Base-by-base conservation (phyloP, 2,329 filamentous ascomycete species). In the Xylaria sp. region DNA sequence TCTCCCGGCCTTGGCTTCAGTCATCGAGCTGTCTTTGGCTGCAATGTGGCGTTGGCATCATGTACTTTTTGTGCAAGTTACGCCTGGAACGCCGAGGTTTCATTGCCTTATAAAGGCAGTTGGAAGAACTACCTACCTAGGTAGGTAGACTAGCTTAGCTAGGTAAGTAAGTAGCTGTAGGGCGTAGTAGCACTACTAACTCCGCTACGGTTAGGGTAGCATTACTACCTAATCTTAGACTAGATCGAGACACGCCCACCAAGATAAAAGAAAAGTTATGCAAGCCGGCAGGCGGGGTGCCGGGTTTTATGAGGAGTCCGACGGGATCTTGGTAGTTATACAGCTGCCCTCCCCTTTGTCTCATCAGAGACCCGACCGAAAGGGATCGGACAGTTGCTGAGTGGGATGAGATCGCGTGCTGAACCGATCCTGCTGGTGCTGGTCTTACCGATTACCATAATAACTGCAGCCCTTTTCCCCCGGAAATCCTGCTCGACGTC, bases 291-390 rank as follows among this genome's bases (percentile, higher is more conserved):
- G 55, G 20, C 70, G 67, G 70, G 65, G 62, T 66, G 68, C 57
- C 70, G 70, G 70, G 64, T 41, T 70, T 6, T 68, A 66, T 45
- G 30, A 72, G 50, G 60, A 70, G 60, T 60, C 70, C 70, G 70
- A 70, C 69, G 63, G 64, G 59, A 59, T 39, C 46, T 58, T 57
- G 32, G 10, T 57, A 53, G 36, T 60, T 59, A 62, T 56, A 52
- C 56, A 60, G 41, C 32, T 15, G 34, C 41, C 59, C 36, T 56
- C 36, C 45, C 52, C 15, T n/a, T 50, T 18, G 39, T 45, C 34
- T 18, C 10, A 39, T 52, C 39, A 34, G 25, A n/a, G 41, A 8
- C 60, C 46, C 39, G 50, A 34, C 48, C 41, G 66, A 62, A 18
- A 63, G 39, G 20, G 39, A 25, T 34, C 50, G 28, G 55, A n/a